Evolutionary conservation across 345 rosid genomes (phyloP), one percentile per base, ranked within the genome.

Genomic region (Pugionium cornutum): DNA sequence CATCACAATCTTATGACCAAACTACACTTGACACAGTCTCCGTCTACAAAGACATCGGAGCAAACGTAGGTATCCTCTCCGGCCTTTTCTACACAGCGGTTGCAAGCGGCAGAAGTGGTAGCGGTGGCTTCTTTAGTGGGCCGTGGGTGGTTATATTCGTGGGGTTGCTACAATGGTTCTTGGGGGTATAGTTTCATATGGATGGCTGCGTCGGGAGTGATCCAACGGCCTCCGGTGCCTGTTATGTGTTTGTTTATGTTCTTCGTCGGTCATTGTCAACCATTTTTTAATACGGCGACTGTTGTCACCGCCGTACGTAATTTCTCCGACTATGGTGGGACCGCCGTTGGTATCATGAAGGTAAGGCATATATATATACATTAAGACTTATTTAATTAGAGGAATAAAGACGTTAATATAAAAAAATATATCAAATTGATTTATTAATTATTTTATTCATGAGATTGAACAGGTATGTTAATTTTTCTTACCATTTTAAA

Each of bases 41-140:
- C 26, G 96, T 92, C 78, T 89, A 79, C 83, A 92, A 89, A 72
- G 96, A 92, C 80, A 89, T 92, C 69, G 98, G 98, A 28, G 86
- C 89, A 53, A 89, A 87, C 83, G 80, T 65, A 65, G 98, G 96
- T 9, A 53, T 86, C 79, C 79, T 89, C 51, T 83, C 96, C 29
- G 98, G 98, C 34, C 83, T 89, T 51, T 84, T 92, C 47, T 92
- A 89, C 78, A 69, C 95, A 9, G 72, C 78, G 58, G 80, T 81
- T 48, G 78, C 89, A 10, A 42, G 66, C 40, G 47, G 69, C 28
- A 69, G 46, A 54, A 70, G 69, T n/a, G 68, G 78, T 53, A 2
- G 3, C 11, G 60, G 76, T 42, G 41, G 66, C 4, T 72, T 72
- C 60, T 72, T 72, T 40, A 9, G 18, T 2, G 89, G 88, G 4